These are phyloP conservation scores for Firmiana major DNA, from an alignment of 345 rosid genomes.

Conservation along the genomic window DNA sequence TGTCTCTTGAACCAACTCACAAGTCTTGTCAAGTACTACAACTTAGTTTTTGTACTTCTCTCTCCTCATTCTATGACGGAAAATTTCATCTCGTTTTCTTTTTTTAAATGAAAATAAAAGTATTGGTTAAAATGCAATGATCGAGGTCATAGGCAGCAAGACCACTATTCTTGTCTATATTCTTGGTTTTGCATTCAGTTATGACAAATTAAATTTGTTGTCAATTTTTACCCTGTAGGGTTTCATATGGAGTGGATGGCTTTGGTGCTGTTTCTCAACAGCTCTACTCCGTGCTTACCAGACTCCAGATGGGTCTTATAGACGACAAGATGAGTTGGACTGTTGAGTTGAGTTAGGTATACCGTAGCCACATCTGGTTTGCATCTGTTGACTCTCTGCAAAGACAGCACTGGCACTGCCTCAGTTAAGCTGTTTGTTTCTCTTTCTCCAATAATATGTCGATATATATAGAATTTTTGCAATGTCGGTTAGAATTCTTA, in stretches of 20 bases:
- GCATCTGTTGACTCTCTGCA: not conserved
- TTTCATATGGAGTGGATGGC: constrained; percentile 56
- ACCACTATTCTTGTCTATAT: not conserved
- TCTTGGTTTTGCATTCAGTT: not conserved
- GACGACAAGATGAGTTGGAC: constrained; percentile 94
- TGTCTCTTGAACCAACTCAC: no score
- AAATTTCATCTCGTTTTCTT: not conserved
- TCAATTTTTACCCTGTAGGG: constrained; percentile 38
- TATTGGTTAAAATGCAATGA: not conserved
- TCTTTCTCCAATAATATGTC: no score
- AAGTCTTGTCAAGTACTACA: not conserved
- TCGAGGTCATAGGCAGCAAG: not conserved
- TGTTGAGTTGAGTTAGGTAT: constrained; percentile 44
- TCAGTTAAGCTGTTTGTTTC: not conserved
- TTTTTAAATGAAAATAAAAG: not conserved
- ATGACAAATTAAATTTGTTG: not conserved
- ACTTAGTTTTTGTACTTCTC: not conserved
- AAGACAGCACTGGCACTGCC: not conserved
- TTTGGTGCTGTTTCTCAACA: constrained; percentile 62
- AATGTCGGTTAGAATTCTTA: no score
- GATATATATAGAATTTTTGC: no score
- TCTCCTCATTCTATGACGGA: not conserved
- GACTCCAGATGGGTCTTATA: constrained; percentile 83
- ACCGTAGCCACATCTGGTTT: not conserved
- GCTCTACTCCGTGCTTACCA: constrained; percentile 66